phyloP scores from a whole-genome alignment of 192 early-diverging fungal species.

The Coemansia sp. region DNA sequence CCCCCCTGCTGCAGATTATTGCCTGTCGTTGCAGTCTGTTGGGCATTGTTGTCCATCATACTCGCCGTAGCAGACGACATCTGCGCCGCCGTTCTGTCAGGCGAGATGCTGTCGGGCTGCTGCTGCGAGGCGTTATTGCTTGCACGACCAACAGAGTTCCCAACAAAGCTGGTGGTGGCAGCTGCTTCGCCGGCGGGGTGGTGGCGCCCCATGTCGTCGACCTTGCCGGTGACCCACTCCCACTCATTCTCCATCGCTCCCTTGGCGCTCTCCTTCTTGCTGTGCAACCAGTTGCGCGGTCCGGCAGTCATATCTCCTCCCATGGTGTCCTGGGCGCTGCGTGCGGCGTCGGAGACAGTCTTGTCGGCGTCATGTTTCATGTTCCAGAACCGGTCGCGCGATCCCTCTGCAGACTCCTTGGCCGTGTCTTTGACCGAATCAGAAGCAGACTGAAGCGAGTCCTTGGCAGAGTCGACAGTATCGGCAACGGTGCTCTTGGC shows the following conservation, averaged over 20 bases:
- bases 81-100: too few species aligned
- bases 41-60: background rate
- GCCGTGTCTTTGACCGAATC: too few species aligned
- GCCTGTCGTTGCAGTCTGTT: background rate
- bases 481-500: slow-evolving; percentile 11
- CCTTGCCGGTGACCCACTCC: slow-evolving; percentile 17
- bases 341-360: slow-evolving; percentile 1
- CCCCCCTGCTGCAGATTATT: background rate
- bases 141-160: background rate
- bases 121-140: slow-evolving; percentile 17
- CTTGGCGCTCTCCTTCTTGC: slow-evolving; percentile 7
- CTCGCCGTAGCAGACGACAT: background rate
- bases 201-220: slow-evolving; percentile 14
- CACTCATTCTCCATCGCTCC: slow-evolving; percentile 17
- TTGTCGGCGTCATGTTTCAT: too few species aligned
- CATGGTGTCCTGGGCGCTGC: slow-evolving; percentile 13
- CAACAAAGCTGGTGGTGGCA: too few species aligned
- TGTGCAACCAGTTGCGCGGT: slow-evolving; percentile 13
- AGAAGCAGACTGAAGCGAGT: too few species aligned
- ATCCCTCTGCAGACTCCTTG: slow-evolving; percentile 1
- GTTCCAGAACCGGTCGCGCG: too few species aligned
- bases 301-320: slow-evolving; percentile 12
- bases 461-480: slow-evolving; percentile 15
- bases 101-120: too few species aligned
- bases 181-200: too few species aligned